phyloP scores from a whole-genome alignment of 306 rosid species.

The Dicorynia guianensis region DNA sequence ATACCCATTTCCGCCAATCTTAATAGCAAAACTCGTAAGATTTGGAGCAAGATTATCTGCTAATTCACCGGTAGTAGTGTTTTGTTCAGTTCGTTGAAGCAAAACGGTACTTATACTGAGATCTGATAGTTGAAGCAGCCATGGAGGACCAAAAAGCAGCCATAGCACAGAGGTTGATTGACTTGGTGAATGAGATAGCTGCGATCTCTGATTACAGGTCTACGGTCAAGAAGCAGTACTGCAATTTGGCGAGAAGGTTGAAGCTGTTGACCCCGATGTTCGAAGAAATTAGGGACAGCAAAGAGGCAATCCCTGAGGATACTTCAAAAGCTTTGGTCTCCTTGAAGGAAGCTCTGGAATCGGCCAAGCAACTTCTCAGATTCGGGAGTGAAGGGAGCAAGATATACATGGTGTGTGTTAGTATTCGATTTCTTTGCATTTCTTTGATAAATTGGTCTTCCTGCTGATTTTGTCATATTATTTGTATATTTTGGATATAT shows the following conservation, averaged over 20 bases:
- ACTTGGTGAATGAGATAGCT: conserved; percentile 69
- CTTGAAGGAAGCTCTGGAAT: conserved; percentile 71
- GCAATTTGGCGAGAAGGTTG: conserved; percentile 85
- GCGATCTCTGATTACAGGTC: conserved; percentile 81
- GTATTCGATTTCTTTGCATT: conserved; percentile 16
- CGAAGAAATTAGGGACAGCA: conserved; percentile 84
- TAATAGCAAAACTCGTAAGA: background rate
- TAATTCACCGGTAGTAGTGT: background rate
- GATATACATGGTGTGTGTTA: conserved; percentile 83
- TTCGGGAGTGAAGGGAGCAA: conserved; percentile 87
- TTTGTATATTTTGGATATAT: background rate
- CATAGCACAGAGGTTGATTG: conserved; percentile 59
- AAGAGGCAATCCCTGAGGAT: conserved; percentile 50
- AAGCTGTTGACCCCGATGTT: conserved; percentile 91
- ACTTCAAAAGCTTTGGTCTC: conserved; percentile 61
- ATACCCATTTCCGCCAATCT: conserved; percentile 38
- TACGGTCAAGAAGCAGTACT: conserved; percentile 86
- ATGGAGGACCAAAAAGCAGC: conserved; percentile 78
- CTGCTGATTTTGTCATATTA: background rate
- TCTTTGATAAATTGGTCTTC: background rate
- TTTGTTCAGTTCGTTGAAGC: background rate
- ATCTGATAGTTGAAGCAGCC: conserved; percentile 34
- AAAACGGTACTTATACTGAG: conserved; percentile 43
- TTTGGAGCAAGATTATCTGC: background rate
- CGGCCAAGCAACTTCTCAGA: conserved; percentile 77